A percentile compares a stretch with the other conserved stretches of the same genome.
Evolutionary conservation across 371 early-diverging fungal species (phyloP).

Genomic region (Conidiobolus incongruus): DNA sequence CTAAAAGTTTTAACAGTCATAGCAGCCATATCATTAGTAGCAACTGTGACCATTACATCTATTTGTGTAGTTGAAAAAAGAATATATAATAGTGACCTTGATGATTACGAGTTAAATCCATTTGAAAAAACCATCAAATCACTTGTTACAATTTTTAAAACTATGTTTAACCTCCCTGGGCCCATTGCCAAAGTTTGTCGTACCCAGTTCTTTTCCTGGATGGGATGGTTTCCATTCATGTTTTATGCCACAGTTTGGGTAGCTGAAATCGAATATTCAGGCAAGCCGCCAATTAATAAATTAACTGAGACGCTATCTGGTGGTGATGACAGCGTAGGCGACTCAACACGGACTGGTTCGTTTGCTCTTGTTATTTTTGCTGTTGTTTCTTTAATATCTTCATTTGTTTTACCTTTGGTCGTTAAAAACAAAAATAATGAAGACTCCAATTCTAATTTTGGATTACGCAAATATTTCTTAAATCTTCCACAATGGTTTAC

Average conservation of each 20-base stretch:
- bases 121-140: too few relatives aligned
- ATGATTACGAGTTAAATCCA: too few relatives aligned
- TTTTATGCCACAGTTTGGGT: constrained; percentile 74
- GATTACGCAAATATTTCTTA: not conserved
- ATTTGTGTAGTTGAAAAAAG: too few relatives aligned
- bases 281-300: too few relatives aligned
- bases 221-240: constrained; percentile 90
- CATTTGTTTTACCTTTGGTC: constrained; percentile 51
- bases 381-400: constrained; percentile 41
- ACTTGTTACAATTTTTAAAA: constrained; percentile 5
- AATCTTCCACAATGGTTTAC: constrained; percentile 25
- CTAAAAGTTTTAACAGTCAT: constrained; percentile 55
- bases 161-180: constrained; percentile 33
- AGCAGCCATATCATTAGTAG: too few relatives aligned
- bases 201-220: constrained; percentile 82
- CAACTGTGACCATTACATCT: too few relatives aligned
- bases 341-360: constrained; percentile 66
- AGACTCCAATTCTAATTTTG: too few relatives aligned
- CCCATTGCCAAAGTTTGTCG: constrained; percentile 56
- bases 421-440: too few relatives aligned
- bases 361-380: constrained; percentile 60
- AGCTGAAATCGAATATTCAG: constrained; percentile 40
- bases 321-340: constrained; percentile 24
- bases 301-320: too few relatives aligned
- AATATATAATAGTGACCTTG: too few relatives aligned